Evolutionary conservation across 1,139 yeast species (phyloP).

Genomic region (Wickerhamomyces sp.): DNA sequence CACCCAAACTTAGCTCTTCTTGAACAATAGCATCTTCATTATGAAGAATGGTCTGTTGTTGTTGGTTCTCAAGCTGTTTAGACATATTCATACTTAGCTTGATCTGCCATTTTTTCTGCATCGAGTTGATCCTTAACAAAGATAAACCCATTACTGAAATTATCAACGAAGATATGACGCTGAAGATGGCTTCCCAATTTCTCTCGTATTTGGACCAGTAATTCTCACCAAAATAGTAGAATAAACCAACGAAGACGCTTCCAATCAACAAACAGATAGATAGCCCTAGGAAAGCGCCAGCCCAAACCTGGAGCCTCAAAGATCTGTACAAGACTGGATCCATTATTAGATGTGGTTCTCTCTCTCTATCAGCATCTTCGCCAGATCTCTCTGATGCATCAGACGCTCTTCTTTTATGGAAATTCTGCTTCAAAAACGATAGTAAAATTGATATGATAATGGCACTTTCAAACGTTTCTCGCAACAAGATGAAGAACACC

Average conservation of each 20-base stretch:
- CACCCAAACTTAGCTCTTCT: conserved; percentile 15
- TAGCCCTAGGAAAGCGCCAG: conserved; percentile 63
- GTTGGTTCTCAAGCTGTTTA: conserved; percentile 32
- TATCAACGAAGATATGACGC: conserved; percentile 66
- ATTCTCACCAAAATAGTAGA: conserved; percentile 65
- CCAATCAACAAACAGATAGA: conserved; percentile 67
- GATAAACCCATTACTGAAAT: conserved; percentile 83
- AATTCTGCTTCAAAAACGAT: conserved; percentile 78
- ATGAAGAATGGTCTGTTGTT: conserved; percentile 20
- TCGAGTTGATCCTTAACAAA: conserved; percentile 75
- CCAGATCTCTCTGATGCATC: background rate
- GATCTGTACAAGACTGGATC: conserved; percentile 50
- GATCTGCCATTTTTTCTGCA: conserved; percentile 83
- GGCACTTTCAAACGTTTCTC: conserved; percentile 82
- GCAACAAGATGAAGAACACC: conserved; percentile 69
- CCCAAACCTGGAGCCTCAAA: conserved; percentile 66
- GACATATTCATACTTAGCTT: conserved; percentile 69
- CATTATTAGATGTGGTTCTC: conserved; percentile 5
- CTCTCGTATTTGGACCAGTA: conserved; percentile 76
- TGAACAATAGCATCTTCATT: conserved; percentile 18
- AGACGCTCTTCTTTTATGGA: conserved; percentile 23
- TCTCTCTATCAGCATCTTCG: background rate
- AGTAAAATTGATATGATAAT: conserved; percentile 78
- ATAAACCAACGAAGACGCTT: conserved; percentile 75
- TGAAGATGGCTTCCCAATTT: conserved; percentile 83